Evolutionary conservation across 2,329 filamentous ascomycete genomes (phyloP).

Genomic region (Xenoacremonium recifei): DNA sequence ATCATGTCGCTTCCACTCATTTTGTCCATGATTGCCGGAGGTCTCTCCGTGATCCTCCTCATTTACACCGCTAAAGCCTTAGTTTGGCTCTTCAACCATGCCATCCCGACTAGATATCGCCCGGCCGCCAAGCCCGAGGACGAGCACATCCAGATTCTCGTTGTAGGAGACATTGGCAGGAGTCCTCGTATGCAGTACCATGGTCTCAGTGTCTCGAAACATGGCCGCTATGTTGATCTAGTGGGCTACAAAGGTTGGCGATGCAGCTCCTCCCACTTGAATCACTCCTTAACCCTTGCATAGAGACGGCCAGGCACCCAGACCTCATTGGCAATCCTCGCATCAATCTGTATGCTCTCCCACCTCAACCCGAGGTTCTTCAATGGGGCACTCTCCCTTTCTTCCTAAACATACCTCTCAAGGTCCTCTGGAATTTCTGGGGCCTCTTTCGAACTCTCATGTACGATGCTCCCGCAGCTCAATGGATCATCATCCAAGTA

Average conservation of each 20-base stretch:
- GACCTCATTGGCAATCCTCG: conserved; percentile 67
- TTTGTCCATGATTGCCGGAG: conserved; percentile 34
- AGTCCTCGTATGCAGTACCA: conserved; percentile 99
- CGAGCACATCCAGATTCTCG: conserved; percentile 72
- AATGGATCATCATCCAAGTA: conserved; percentile 84
- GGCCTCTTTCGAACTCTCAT: conserved; percentile 69
- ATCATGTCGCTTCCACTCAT: conserved; percentile 29
- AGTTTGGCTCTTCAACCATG: conserved; percentile 19
- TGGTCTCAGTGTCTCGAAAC: conserved; percentile 83
- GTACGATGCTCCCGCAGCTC: conserved; percentile 70
- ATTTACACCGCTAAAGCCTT: conserved; percentile 17
- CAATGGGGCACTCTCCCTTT: conserved; percentile 73
- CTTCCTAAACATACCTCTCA: conserved; percentile 73
- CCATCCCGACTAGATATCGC: conserved; percentile 34
- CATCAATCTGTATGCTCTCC: conserved; percentile 70
- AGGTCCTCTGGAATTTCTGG: conserved; percentile 79
- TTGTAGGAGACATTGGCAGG: conserved; percentile 90
- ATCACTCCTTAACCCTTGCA: conserved; percentile 6
- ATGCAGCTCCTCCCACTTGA: too few relatives aligned
- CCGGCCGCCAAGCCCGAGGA: conserved; percentile 34
- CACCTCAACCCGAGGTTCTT: conserved; percentile 64
- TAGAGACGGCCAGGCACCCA: conserved; percentile 78
- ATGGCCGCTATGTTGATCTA: conserved; percentile 77
- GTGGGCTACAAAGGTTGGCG: conserved; percentile 78
- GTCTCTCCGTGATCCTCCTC: conserved; percentile 31